phyloP scores from a whole-genome alignment of 768 basidiomycete genomes.

The Termitomyces sp. region DNA sequence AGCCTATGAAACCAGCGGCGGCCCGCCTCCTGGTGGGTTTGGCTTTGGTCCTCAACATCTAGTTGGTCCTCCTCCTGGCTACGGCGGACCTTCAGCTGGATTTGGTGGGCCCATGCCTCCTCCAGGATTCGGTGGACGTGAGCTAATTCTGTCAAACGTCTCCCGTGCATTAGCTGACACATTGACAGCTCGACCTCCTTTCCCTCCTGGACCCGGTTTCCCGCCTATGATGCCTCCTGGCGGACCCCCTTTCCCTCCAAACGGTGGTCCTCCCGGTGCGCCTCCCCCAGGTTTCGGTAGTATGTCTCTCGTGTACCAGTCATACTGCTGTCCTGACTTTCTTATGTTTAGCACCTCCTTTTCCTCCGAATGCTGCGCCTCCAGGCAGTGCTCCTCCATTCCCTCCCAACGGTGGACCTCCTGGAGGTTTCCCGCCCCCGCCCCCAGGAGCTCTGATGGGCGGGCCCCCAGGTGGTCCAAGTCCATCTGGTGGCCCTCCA shows the following conservation, averaged over 20 bases:
- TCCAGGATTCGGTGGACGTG: slow-evolving; percentile 49
- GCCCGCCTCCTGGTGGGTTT: slow-evolving; percentile 84
- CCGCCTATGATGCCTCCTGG: slow-evolving; percentile 47
- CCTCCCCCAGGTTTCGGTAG: slow-evolving; percentile 43
- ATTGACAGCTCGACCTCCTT: slow-evolving; percentile 54
- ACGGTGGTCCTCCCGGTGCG: slow-evolving; percentile 39
- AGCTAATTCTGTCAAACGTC: slow-evolving; percentile 16
- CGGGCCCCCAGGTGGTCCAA: slow-evolving; percentile 34
- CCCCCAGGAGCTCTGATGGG: slow-evolving; percentile 50
- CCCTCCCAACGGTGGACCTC: slow-evolving; percentile 2
- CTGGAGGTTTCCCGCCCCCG: slow-evolving; percentile 30
- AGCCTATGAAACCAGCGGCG: slow-evolving; percentile 81
- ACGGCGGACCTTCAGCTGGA: slow-evolving; percentile 41
- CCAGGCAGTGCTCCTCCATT: slow-evolving; percentile 4
- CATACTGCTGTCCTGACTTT: not conserved
- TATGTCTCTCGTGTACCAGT: slow-evolving; percentile 18
- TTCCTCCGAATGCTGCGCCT: slow-evolving; percentile 2
- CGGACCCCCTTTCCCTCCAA: slow-evolving; percentile 71
- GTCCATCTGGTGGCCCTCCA: slow-evolving; percentile 32
- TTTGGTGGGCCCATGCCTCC: slow-evolving; percentile 40
- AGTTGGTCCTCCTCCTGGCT: slow-evolving; percentile 47
- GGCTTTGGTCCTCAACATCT: slow-evolving; percentile 83
- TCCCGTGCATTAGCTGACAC: slow-evolving; percentile 6
- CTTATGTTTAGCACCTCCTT: slow-evolving; percentile 4
- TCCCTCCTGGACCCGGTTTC: slow-evolving; percentile 61